A percentile compares a stretch with the other conserved stretches of the same genome.
phyloP scores from a whole-genome alignment of 768 basidiomycete species.

The Mycena belliarum region DNA sequence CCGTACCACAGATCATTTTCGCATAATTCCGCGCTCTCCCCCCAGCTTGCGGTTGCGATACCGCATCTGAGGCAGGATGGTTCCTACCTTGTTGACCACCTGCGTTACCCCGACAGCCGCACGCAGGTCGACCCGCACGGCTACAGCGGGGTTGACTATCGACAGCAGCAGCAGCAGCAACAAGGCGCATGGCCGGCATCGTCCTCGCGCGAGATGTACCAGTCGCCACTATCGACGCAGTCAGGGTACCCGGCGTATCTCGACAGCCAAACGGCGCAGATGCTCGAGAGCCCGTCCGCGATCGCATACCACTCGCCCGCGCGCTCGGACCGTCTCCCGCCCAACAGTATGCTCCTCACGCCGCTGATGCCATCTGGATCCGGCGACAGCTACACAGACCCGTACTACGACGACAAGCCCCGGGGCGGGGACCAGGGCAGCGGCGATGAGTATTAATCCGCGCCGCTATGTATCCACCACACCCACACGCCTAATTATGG shows the following conservation, averaged over 20 bases:
- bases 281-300: conserved; percentile 11
- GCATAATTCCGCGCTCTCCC: conserved; percentile 19
- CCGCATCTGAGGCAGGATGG: conserved; percentile 14
- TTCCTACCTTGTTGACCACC: conserved; percentile 6
- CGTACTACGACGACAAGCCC: conserved; percentile 11
- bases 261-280: conserved; percentile 16
- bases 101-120: conserved; percentile 16
- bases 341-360: conserved; percentile 70
- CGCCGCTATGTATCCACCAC: conserved; percentile 1
- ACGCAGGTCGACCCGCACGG: conserved; percentile 14
- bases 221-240: conserved; percentile 7
- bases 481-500: conserved; percentile 17
- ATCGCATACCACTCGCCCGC: conserved; percentile 8
- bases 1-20: conserved; percentile 18
- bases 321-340: conserved; percentile 46
- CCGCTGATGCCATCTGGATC: conserved; percentile 40
- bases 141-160: conserved; percentile 9
- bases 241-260: conserved; percentile 16
- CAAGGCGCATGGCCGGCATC: conserved; percentile 12
- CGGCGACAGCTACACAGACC: conserved; percentile 6
- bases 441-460: conserved; percentile 18
- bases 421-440: conserved; percentile 8
- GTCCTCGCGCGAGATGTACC: conserved; percentile 12
- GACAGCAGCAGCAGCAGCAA: conserved; percentile 11
- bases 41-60: conserved; percentile 17